Conservation (phyloP, 192 early-diverging fungal species). For the Backusella westeae region DNA sequence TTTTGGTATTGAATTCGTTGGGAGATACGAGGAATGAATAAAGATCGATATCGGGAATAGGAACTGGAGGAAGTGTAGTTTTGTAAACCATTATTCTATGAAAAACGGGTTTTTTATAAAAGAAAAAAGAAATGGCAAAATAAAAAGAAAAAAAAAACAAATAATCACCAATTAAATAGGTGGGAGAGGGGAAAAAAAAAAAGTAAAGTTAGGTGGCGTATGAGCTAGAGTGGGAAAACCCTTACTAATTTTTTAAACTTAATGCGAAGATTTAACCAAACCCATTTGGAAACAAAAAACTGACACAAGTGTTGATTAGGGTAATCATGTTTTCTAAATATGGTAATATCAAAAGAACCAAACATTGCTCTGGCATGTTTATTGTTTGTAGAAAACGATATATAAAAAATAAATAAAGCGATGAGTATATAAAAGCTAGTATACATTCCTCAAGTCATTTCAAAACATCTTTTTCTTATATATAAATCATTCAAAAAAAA, state of each 20-base stretch:
- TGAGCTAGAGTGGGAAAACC: slow-evolving; percentile 11
- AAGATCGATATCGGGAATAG: slow-evolving; percentile 30
- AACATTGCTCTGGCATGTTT: slow-evolving; percentile 6
- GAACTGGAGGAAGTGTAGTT: not conserved
- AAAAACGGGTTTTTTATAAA: not conserved
- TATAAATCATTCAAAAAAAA: not conserved
- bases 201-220: not conserved
- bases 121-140: not conserved
- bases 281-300: not conserved
- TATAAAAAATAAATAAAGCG: not conserved
- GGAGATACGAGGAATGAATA: slow-evolving; percentile 19
- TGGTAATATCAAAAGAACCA: slow-evolving; percentile 7
- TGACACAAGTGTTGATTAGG: not conserved
- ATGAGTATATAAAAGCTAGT: not conserved
- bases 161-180: not conserved
- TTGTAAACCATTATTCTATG: slow-evolving; percentile 22
- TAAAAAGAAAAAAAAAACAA: not conserved
- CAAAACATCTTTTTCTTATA: not conserved
- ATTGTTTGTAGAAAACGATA: not conserved
- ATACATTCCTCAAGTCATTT: not conserved
- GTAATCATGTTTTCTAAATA: not conserved
- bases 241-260: slow-evolving; percentile 1
- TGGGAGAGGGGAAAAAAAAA: not conserved
- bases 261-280: not conserved
- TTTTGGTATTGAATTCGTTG: slow-evolving; percentile 8